Evolutionary conservation across 208 protist genomes (phyloP).

Genomic region (Acanthamoeba culbertsoni): DNA sequence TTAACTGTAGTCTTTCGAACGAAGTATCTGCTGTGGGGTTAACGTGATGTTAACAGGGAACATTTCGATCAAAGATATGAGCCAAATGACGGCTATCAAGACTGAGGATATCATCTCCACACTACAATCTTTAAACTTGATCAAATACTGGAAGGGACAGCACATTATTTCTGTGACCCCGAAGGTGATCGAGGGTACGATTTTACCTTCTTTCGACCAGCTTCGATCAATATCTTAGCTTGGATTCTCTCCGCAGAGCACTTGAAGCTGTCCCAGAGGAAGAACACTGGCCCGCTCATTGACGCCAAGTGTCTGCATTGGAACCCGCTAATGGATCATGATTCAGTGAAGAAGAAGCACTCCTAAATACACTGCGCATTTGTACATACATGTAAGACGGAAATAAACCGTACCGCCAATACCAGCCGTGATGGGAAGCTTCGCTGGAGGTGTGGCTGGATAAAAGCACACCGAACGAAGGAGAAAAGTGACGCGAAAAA

Average conservation of each 20-base stretch:
- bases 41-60: neutral
- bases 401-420: neutral
- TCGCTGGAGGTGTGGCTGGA: too few species aligned
- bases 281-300: neutral
- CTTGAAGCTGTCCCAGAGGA: slow-evolving; percentile 47
- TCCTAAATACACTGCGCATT: neutral
- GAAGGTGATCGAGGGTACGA: slow-evolving; percentile 77
- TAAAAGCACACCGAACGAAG: too few species aligned
- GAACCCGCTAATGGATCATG: slow-evolving; percentile 30
- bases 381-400: neutral
- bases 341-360: neutral
- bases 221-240: neutral
- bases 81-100: slow-evolving; percentile 74
- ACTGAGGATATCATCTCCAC: slow-evolving; percentile 87
- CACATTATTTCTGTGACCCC: slow-evolving; percentile 85
- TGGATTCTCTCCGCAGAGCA: neutral
- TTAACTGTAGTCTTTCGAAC: too few species aligned
- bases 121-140: slow-evolving; percentile 80
- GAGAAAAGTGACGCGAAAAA: too few species aligned
- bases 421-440: too few species aligned
- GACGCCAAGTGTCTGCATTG: slow-evolving; percentile 51
- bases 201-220: neutral
- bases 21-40: neutral
- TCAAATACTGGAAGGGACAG: slow-evolving; percentile 87
- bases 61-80: slow-evolving; percentile 79